Conservation (phyloP, 306 rosid species). For the Abrus precatorius region DNA sequence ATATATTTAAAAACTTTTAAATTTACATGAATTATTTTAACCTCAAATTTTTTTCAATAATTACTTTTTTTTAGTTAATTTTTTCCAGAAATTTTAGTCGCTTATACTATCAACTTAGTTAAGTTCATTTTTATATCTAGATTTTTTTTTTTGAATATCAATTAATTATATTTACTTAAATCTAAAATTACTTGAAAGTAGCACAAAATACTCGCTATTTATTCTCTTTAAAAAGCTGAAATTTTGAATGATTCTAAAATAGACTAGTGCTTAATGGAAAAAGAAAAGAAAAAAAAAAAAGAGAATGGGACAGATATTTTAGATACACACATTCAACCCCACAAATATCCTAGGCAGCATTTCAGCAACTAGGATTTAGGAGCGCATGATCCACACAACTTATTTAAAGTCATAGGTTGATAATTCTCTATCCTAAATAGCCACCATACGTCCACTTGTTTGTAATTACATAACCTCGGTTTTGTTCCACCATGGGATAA, state of each 20-base stretch:
- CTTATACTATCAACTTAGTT: too few species aligned
- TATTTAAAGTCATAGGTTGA: neutral
- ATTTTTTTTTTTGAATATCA: too few species aligned
- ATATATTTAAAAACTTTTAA: too few species aligned
- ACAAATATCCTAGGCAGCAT: neutral
- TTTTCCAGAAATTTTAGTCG: too few species aligned
- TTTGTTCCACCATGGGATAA: slow-evolving; percentile 52
- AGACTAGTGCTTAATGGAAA: neutral
- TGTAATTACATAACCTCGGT: slow-evolving; percentile 17
- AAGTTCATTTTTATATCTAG: too few species aligned
- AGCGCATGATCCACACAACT: neutral
- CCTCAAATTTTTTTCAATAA: too few species aligned
- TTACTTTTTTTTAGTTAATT: too few species aligned
- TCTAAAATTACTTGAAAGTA: too few species aligned
- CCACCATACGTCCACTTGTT: too few species aligned
- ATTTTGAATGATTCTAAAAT: neutral
- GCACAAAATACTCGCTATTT: too few species aligned
- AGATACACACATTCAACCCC: neutral
- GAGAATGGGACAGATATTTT: neutral
- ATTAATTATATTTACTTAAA: too few species aligned
- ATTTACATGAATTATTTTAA: too few species aligned
- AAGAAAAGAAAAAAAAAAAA: neutral
- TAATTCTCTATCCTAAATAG: neutral
- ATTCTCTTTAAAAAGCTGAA: neutral
- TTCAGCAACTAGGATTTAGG: neutral